phyloP scores from a whole-genome alignment of 2,329 filamentous ascomycete species.

The Pseudopithomyces maydicus region DNA sequence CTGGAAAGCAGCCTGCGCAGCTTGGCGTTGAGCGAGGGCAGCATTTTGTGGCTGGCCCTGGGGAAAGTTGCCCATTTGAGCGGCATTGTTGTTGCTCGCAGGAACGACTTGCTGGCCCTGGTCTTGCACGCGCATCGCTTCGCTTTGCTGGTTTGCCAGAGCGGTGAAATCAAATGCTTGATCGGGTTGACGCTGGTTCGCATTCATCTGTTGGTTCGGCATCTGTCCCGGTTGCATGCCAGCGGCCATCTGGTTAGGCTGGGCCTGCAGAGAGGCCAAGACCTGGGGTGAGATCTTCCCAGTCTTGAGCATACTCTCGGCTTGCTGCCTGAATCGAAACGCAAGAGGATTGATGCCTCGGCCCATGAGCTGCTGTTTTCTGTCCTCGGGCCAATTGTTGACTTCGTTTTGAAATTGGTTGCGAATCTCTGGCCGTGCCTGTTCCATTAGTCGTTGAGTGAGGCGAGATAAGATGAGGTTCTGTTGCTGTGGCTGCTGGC shows the following conservation, averaged over 20 bases:
- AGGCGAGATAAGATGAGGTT: constrained; percentile 48
- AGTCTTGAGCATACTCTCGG: constrained; percentile 39
- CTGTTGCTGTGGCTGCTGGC: constrained; percentile 26
- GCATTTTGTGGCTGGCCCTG: constrained; percentile 31
- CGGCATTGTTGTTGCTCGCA: constrained; percentile 64
- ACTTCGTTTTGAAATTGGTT: constrained; percentile 49
- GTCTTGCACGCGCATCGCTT: constrained; percentile 65
- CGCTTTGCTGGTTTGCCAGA: constrained; percentile 64
- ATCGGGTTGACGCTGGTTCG: constrained; percentile 34
- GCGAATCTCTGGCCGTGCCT: constrained; percentile 56
- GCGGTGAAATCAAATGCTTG: constrained; percentile 57
- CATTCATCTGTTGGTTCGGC: constrained; percentile 32
- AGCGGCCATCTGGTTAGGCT: constrained; percentile 27
- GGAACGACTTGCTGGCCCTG: constrained; percentile 68
- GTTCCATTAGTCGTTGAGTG: constrained; percentile 54
- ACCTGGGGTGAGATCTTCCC: constrained; percentile 24
- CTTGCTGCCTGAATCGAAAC: constrained; percentile 57
- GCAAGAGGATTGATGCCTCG: constrained; percentile 57
- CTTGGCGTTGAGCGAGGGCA: constrained; percentile 35
- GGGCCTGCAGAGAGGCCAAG: constrained; percentile 1
- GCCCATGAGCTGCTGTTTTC: constrained; percentile 51
- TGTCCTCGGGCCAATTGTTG: constrained; percentile 52
- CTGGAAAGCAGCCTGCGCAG: constrained; percentile 26
- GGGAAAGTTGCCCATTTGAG: constrained; percentile 44
- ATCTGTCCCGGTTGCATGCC: constrained; percentile 44